Evolutionary conservation across 805 yeast genomes (phyloP).

Genomic region (Candida xiaguanensis): DNA sequence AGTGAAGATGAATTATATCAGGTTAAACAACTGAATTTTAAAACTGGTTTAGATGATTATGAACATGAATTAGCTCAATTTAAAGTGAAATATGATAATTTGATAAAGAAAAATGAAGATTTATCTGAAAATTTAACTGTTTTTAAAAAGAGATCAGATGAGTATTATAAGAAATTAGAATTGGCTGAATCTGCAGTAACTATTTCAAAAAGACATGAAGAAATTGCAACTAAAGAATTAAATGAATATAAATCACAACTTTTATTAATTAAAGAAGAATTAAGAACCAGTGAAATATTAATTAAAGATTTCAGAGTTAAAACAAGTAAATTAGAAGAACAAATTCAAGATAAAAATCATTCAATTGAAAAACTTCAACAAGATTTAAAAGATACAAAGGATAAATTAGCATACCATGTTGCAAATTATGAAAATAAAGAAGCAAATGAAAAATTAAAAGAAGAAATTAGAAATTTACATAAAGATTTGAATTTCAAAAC

Average conservation of each 20-base stretch:
- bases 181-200: constrained; percentile 71
- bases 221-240: constrained; percentile 48
- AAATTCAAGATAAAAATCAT: constrained; percentile 52
- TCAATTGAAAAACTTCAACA: constrained; percentile 50
- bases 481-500: constrained; percentile 51
- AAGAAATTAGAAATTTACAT: constrained; percentile 52
- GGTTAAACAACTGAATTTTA: constrained; percentile 38
- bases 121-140: constrained; percentile 52
- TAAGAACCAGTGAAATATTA: constrained; percentile 48
- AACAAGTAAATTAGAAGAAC: constrained; percentile 51
- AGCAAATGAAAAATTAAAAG: constrained; percentile 41
- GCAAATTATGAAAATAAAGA: constrained; percentile 41
- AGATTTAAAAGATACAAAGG: constrained; percentile 48
- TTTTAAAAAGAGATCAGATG: constrained; percentile 71
- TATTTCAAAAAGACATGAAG: constrained; percentile 61
- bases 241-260: constrained; percentile 38
- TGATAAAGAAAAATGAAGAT: constrained; percentile 54
- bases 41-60: constrained; percentile 32
- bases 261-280: constrained; percentile 49
- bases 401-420: constrained; percentile 52
- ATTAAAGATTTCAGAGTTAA: constrained; percentile 51
- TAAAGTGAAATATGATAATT: constrained; percentile 54
- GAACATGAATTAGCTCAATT: constrained; percentile 44
- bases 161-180: constrained; percentile 68
- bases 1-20: constrained; percentile 43